These are phyloP conservation scores for Luffa aegyptiaca DNA, from an alignment of 306 rosid species.

Conservation along the genomic window DNA sequence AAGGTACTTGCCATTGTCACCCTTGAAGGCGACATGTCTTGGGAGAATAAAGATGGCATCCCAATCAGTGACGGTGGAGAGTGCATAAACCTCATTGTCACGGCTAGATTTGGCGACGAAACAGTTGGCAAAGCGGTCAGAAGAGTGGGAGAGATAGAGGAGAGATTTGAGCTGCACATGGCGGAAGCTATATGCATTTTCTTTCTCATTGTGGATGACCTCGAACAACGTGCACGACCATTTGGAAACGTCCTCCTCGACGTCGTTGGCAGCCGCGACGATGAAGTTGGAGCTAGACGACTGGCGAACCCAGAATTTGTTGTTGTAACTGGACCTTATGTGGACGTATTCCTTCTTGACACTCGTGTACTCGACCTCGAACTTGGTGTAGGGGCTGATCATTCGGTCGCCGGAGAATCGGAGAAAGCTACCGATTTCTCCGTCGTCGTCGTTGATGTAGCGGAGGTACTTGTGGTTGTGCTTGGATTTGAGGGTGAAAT, in stretches of 20 bases:
- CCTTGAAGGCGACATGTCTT: conserved; percentile 7
- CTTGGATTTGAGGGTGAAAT: background rate
- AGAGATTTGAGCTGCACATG: background rate
- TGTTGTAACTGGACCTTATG: conserved; percentile 12
- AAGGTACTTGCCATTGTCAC: background rate
- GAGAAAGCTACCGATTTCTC: background rate
- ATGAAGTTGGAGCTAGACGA: background rate
- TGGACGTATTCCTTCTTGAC: background rate
- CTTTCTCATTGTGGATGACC: background rate
- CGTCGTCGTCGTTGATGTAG: background rate
- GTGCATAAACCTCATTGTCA: background rate
- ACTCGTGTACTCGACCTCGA: background rate
- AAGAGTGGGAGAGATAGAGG: background rate
- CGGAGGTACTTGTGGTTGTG: background rate
- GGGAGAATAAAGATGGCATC: background rate
- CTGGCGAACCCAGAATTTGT: conserved; percentile 7
- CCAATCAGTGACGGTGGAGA: background rate
- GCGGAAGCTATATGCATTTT: background rate
- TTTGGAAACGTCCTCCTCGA: background rate
- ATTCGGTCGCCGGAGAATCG: background rate
- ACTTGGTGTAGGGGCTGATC: background rate
- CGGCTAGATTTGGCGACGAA: background rate
- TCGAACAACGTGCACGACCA: conserved; percentile 13
- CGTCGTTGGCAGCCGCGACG: background rate
- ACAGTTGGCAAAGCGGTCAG: background rate